Evolutionary conservation across 371 early-diverging fungal genomes (phyloP), one percentile per base, ranked within the genome.

Genomic region (Saksenaea oblongispora): DNA sequence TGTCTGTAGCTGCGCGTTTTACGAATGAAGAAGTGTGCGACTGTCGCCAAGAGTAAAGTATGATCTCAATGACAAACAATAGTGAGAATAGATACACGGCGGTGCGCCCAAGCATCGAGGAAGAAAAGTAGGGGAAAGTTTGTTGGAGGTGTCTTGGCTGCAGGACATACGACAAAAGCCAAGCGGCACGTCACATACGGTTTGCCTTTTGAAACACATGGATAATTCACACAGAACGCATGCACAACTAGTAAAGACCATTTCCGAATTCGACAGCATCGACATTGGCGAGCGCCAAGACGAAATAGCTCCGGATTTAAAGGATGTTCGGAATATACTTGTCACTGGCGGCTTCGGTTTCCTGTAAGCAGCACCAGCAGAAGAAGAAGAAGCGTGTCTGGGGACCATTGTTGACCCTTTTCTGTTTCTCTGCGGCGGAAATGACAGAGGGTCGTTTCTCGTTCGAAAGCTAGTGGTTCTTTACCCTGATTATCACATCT

Each of bases 341-440:
- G 71, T 94, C 17, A 95, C 95, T 0, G 95, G 95, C 41, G 93
- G 92, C 27, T 93, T 93, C 18, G 95, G 95, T 3, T 95, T 95
- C 79, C 91, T 93, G 93, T 93, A 77, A 79, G 84, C 65, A 34
- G 11, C 14, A 14, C 2, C 11, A 14, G 17, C 51, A 18, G 27
- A n/a, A 8, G 18, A 47, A 8, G 51, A 22, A n/a, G n/a, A n/a
- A n/a, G n/a, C n/a, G n/a, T n/a, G n/a, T n/a, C n/a, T n/a, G n/a
- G n/a, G n/a, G 17, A 22, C 36, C 17, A n/a, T 58, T 1, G 2
- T 18, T 65, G 56, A 26, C 34, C 39, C 39, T 54, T 53, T 11
- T 26, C 18, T 44, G 37, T 36, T 58, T 47, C n/a, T n/a, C n/a
- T n/a, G n/a, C n/a, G n/a, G n/a, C n/a, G n/a, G n/a, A n/a, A n/a